Evolutionary conservation across 352 stramenopile species (phyloP).

Genomic region (Phytophthora citrophthora): DNA sequence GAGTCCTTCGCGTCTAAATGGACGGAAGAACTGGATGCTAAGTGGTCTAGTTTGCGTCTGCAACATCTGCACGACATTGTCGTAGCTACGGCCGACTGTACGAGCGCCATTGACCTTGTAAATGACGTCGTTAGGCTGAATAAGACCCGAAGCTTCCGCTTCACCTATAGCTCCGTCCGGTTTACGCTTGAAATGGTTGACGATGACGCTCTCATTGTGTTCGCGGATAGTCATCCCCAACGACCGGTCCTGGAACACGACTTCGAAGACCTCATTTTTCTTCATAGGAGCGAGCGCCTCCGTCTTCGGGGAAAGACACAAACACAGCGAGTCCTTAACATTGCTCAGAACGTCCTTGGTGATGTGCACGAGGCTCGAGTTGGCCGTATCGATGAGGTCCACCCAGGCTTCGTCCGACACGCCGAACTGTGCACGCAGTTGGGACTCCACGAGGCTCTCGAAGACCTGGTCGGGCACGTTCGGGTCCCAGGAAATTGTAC

Average conservation of each 20-base stretch:
- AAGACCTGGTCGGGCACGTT: slow-evolving; percentile 85
- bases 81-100: slow-evolving; percentile 80
- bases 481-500: slow-evolving; percentile 78
- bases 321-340: slow-evolving; percentile 66
- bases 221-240: slow-evolving; percentile 88
- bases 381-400: slow-evolving; percentile 84
- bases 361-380: slow-evolving; percentile 85
- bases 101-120: slow-evolving; percentile 86
- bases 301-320: slow-evolving; percentile 86
- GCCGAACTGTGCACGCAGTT: slow-evolving; percentile 76
- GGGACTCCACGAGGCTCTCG: slow-evolving; percentile 78
- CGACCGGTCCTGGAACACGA: slow-evolving; percentile 69
- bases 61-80: slow-evolving; percentile 87
- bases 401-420: slow-evolving; percentile 88
- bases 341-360: slow-evolving; percentile 73
- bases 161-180: slow-evolving; percentile 57
- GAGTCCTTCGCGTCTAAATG: slow-evolving; percentile 75
- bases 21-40: slow-evolving; percentile 85
- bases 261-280: slow-evolving; percentile 79
- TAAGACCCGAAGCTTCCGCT: slow-evolving; percentile 60
- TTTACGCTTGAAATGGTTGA: slow-evolving; percentile 84
- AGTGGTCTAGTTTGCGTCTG: slow-evolving; percentile 79
- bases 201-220: slow-evolving; percentile 83
- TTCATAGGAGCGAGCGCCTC: slow-evolving; percentile 86
- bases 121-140: slow-evolving; percentile 81